Evolutionary conservation across 805 yeast species (phyloP), one percentile per base, ranked within the genome.

Genomic region (Saccharomycopsis selenospora): DNA sequence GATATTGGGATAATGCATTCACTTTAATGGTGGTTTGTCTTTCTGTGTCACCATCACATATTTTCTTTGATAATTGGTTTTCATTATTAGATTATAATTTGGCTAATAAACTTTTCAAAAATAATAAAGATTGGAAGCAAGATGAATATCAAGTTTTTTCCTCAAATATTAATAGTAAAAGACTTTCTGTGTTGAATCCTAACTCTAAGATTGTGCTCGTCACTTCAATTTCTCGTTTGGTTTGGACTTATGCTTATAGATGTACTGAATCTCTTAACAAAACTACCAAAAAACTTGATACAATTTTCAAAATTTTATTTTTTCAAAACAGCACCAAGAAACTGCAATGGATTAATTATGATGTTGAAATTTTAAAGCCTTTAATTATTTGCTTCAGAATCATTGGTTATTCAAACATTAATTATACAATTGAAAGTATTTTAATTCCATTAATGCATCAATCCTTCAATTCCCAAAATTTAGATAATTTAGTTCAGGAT

Each of bases 181-280:
- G 26, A 36, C 22, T 43, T 23, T 30, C 40, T n/a, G 38, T n/a
- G 18, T 27, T 24, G 26, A 36, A 26, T 7, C 10, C 30, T 4
- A 43, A 36, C 29, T 73, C 71, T 44, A 78, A 82, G 56, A 70
- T 77, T 0, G 76, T 76, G 2, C 73, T 79, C 40, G 73, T 85
- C 13, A 77, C 78, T 0, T 80, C 90, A 48, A 66, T 83, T 3
- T 74, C 95, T 0, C 68, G 96, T 50, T 68, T 95, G 27, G 65
- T 86, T 0, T 93, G 99, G 99, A 95, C 90, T 0, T 93, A 85
- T 60, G 67, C 89, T 22, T 87, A 82, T 63, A 71, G 98, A 53
- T 79, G 89, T 55, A 77, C 95, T 0, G 99, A 95, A 56, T 84
- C 97, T 0, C 67, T 91, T 56, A 93, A 91, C 61, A 82, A 85